Percentiles rank a stretch among this genome's conserved stretches.
Evolutionary conservation across 2,329 filamentous ascomycete species (phyloP).

Genomic region (Esteya vermicola): DNA sequence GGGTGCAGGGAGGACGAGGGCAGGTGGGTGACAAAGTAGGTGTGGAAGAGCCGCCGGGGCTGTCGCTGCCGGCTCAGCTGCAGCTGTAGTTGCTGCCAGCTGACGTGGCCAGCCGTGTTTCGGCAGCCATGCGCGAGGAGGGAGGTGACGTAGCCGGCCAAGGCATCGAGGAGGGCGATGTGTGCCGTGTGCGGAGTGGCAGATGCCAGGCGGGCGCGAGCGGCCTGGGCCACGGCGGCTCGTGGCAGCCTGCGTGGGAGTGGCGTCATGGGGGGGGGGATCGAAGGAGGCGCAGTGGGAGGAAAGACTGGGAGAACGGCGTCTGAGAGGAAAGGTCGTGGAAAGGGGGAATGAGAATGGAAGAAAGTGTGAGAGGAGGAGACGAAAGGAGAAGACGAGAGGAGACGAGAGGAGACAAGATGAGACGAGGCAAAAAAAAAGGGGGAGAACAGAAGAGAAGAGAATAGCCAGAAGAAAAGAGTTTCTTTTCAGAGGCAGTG

Average conservation of each 20-base stretch:
- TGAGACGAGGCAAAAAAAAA: too few species aligned
- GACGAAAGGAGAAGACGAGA: too few species aligned
- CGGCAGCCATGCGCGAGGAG: conserved; percentile 4
- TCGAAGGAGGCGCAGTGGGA: too few species aligned
- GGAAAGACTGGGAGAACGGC: too few species aligned
- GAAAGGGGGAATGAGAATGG: too few species aligned
- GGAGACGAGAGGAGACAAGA: too few species aligned
- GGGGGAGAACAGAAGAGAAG: background rate
- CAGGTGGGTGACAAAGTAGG: conserved; percentile 94
- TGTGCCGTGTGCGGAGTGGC: background rate
- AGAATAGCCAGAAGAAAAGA: background rate
- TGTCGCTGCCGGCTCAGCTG: background rate
- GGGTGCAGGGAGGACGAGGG: conserved; percentile 88
- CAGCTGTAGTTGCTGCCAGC: too few species aligned
- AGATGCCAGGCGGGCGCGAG: background rate
- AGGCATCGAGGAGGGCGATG: conserved; percentile 9
- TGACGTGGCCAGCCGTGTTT: background rate
- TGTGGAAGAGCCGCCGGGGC: conserved; percentile 50
- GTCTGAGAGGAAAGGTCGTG: too few species aligned
- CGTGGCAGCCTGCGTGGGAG: background rate
- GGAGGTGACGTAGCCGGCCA: conserved; percentile 11
- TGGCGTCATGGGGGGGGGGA: conserved; percentile 2
- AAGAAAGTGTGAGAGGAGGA: too few species aligned
- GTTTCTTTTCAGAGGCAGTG: too few species aligned
- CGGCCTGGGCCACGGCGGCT: background rate